A percentile compares a stretch with the other conserved stretches of the same genome.
Evolutionary conservation across 768 basidiomycete species (phyloP).

Genomic region (Scleroderma citrinum): DNA sequence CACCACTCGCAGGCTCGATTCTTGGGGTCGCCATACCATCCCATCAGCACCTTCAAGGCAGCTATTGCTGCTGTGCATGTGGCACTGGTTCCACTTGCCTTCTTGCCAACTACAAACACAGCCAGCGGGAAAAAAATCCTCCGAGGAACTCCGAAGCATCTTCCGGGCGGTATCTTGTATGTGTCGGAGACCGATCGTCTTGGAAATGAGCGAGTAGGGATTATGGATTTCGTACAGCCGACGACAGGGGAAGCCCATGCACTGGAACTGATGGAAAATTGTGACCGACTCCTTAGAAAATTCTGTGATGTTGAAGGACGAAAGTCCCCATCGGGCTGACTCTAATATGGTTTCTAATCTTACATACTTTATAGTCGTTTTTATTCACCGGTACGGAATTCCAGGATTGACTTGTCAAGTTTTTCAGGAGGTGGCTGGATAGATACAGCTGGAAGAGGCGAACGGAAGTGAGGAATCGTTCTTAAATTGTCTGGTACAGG

Average conservation of each 20-base stretch:
- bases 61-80: slow-evolving; percentile 64
- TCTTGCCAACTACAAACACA: slow-evolving; percentile 34
- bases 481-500: slow-evolving; percentile 63
- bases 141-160: slow-evolving; percentile 10
- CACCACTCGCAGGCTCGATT: slow-evolving; percentile 50
- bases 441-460: slow-evolving; percentile 35
- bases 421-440: slow-evolving; percentile 31
- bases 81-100: slow-evolving; percentile 51
- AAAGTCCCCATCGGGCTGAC: slow-evolving; percentile 13
- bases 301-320: slow-evolving; percentile 30
- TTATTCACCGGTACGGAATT: not conserved
- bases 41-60: slow-evolving; percentile 56
- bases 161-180: slow-evolving; percentile 34
- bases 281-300: slow-evolving; percentile 46
- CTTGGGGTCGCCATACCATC: slow-evolving; percentile 61
- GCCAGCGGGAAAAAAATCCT: slow-evolving; percentile 1
- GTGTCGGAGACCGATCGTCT: slow-evolving; percentile 51
- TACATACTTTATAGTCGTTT: not conserved
- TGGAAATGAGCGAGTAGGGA: slow-evolving; percentile 50
- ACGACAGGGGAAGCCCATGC: slow-evolving; percentile 43
- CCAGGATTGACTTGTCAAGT: slow-evolving; percentile 1
- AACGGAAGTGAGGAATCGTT: slow-evolving; percentile 67
- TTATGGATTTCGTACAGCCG: slow-evolving; percentile 46
- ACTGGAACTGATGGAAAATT: slow-evolving; percentile 44
- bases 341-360: not conserved